phyloP scores from a whole-genome alignment of 345 rosid species.

The Eucalyptus dawsonii region DNA sequence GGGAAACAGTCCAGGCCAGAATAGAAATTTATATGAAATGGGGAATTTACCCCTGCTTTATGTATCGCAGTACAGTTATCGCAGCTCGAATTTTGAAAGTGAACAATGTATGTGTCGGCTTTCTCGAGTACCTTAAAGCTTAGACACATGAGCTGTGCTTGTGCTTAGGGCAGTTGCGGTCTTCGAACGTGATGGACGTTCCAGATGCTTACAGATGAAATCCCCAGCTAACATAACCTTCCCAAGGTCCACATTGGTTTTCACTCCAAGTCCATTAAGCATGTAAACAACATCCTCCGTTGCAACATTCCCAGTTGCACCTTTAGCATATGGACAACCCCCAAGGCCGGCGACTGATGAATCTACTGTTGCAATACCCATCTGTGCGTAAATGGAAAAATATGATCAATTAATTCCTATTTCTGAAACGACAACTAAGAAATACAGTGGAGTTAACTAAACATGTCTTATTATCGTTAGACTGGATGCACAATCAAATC shows the following conservation, averaged over 20 bases:
- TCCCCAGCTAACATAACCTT: conserved; percentile 62
- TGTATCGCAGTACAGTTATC: background rate
- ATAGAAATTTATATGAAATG: background rate
- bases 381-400: conserved; percentile 9
- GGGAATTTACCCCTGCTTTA: background rate
- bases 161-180: conserved; percentile 42
- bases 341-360: conserved; percentile 70
- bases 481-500: background rate
- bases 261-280: conserved; percentile 62
- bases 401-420: background rate
- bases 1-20: background rate
- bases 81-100: background rate
- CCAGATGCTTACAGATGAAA: conserved; percentile 57
- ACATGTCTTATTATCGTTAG: background rate
- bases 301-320: conserved; percentile 76
- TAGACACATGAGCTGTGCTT: conserved; percentile 16
- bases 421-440: background rate
- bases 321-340: conserved; percentile 84
- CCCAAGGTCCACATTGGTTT: conserved; percentile 46
- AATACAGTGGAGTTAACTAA: background rate
- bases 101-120: background rate
- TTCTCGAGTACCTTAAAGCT: conserved; percentile 9
- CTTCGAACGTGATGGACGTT: conserved; percentile 48
- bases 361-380: conserved; percentile 63
- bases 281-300: conserved; percentile 77